Conservation (phyloP, 2,329 filamentous ascomycete species). For the Fusarium domesticum region DNA sequence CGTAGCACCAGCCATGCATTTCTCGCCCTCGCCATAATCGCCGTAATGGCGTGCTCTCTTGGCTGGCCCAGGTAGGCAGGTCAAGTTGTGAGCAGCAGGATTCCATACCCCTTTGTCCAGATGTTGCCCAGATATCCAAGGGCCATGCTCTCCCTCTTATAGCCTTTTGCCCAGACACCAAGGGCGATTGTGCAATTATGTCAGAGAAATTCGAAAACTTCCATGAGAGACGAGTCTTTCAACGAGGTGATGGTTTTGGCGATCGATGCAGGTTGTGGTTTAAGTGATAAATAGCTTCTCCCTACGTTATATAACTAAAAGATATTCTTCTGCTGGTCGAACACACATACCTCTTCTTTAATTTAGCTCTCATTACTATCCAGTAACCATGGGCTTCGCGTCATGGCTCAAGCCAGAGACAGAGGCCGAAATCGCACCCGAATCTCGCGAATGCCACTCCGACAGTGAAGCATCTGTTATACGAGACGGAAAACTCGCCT, state of each 20-base stretch:
- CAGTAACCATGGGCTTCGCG: neutral
- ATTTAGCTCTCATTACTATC: neutral
- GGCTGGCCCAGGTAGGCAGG: neutral
- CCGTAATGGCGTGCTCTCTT: neutral
- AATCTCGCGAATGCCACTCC: slow-evolving; percentile 1
- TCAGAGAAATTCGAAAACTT: neutral
- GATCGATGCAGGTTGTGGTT: neutral
- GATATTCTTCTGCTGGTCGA: neutral
- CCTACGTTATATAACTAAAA: neutral
- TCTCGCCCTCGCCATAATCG: neutral
- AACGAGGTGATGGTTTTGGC: neutral
- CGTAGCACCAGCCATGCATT: neutral
- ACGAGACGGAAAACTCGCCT: slow-evolving; percentile 20
- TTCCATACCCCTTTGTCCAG: too few species aligned
- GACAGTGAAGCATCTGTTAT: slow-evolving; percentile 16
- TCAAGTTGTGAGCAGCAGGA: neutral
- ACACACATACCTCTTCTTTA: too few species aligned
- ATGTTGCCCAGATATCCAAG: too few species aligned
- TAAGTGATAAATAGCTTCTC: neutral
- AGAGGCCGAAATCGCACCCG: neutral
- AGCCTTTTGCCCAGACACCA: neutral
- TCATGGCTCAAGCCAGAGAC: neutral
- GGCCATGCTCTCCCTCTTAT: too few species aligned
- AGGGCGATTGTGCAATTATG: neutral
- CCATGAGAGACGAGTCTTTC: neutral